phyloP scores from a whole-genome alignment of 2,329 filamentous ascomycete genomes.

The Aureobasidium sp. region DNA sequence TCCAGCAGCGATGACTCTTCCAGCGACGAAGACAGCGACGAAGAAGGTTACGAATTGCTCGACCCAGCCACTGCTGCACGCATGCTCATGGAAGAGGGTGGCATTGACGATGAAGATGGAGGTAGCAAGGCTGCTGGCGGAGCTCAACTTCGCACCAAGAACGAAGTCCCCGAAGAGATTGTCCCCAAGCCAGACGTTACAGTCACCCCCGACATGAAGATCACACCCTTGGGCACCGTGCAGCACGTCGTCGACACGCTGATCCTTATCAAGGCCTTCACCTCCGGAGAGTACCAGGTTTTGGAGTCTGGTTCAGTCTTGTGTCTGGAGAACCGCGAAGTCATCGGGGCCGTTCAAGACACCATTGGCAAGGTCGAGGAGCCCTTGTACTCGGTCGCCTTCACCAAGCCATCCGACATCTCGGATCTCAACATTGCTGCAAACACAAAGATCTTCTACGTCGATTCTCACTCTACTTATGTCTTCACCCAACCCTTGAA shows the following conservation, averaged over 20 bases:
- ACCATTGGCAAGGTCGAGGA: constrained; percentile 78
- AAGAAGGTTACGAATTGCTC: constrained; percentile 61
- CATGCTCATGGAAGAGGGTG: constrained; percentile 76
- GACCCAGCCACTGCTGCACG: constrained; percentile 75
- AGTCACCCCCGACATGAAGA: constrained; percentile 68
- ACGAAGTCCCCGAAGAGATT: constrained; percentile 54
- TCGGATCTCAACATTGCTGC: constrained; percentile 56
- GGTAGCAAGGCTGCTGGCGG: constrained; percentile 40
- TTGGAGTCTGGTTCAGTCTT: constrained; percentile 78
- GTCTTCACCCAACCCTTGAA: constrained; percentile 81
- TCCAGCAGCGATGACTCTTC: constrained; percentile 28
- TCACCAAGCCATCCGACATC: constrained; percentile 61
- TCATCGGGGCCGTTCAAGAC: constrained; percentile 76
- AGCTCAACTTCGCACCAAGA: constrained; percentile 64
- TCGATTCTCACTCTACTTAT: constrained; percentile 67
- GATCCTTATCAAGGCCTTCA: constrained; percentile 68
- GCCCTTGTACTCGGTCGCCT: constrained; percentile 77
- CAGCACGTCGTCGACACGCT: constrained; percentile 72
- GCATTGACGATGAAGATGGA: constrained; percentile 69
- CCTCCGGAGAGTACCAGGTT: constrained; percentile 73
- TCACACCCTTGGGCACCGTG: constrained; percentile 66
- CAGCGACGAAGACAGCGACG: constrained; percentile 45
- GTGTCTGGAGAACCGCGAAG: constrained; percentile 63
- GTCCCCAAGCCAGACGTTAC: constrained; percentile 62
- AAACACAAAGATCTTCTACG: constrained; percentile 69